phyloP scores from a whole-genome alignment of 1,284 basidiomycete genomes.

The Trichosporon sp. region DNA sequence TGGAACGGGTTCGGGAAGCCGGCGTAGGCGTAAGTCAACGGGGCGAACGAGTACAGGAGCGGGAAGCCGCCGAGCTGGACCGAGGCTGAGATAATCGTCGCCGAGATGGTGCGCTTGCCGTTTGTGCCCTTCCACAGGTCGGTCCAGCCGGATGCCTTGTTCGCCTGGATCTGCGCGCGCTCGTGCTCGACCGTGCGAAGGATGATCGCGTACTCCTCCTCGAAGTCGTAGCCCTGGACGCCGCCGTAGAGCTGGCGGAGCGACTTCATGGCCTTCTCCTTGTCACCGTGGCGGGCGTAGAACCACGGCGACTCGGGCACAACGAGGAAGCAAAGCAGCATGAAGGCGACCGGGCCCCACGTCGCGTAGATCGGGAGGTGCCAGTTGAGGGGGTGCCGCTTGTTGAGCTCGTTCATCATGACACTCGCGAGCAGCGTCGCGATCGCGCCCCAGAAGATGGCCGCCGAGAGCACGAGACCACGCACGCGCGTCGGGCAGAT shows the following conservation, averaged over 20 bases:
- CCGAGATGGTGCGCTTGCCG: conserved; percentile 3
- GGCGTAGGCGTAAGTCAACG: not conserved
- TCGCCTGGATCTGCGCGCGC: not conserved
- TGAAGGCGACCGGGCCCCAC: conserved; percentile 18
- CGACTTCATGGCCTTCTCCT: conserved; percentile 21
- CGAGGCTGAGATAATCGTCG: not conserved
- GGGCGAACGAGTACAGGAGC: not conserved
- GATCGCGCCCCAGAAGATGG: conserved; percentile 9
- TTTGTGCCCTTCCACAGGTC: conserved; percentile 3
- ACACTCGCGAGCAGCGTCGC: conserved; percentile 4
- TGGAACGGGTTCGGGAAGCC: not conserved
- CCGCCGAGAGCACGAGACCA: conserved; percentile 6
- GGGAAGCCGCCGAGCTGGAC: conserved; percentile 4
- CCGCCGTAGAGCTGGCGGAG: conserved; percentile 25
- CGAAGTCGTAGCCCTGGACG: conserved; percentile 29
- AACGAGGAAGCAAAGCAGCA: conserved; percentile 12
- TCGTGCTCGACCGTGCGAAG: conserved; percentile 26
- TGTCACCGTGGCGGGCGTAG: conserved; percentile 21
- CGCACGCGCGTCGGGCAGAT: conserved; percentile 13
- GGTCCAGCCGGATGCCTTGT: conserved; percentile 4
- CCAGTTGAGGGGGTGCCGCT: conserved; percentile 13
- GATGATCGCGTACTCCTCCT: conserved; percentile 31
- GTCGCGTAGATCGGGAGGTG: conserved; percentile 14
- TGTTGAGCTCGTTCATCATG: conserved; percentile 19
- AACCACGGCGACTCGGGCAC: conserved; percentile 21